Evolutionary conservation across 164 flowering plant species (phyloP), one percentile per base, ranked within the genome.

Genomic region (Nymphaea colorata): DNA sequence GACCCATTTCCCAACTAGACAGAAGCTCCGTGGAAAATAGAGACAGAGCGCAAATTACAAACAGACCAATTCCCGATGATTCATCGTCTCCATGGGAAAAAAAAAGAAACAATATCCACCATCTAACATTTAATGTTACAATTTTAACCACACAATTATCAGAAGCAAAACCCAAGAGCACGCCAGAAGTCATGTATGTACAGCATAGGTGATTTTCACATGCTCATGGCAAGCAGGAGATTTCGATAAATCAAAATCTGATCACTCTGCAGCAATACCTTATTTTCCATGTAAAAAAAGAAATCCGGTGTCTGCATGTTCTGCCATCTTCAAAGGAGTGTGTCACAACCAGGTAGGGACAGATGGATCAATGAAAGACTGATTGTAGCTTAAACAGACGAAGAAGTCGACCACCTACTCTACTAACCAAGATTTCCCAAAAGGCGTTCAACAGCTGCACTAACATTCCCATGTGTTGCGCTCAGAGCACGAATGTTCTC

Each of bases 381-480:
- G 57, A 51, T 51, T 3, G 8, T 51, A 51, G 12, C 8, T 51
- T 10, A 51, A 51, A 51, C 57, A 51, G 12, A 15, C 3, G 14
- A 5, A 10, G 12, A 51, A 51, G 14, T 51, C 5, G 14, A 8
- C 14, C 57, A 51, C 8, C 4, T 51, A 15, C 57, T 25, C 70
- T 74, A 88, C 79, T 80, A 84, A 64, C 91, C 93, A 4, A 68
- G 84, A 68, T 84, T 93, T 41, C 90, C 91, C 75, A 93, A 70
- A 66, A 93, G 96, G 41, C 96, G 87, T 77, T 94, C 98, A n/a
- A 94, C 93, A 3, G 99, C 99, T 14, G 99, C 99, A 75, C 91
- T 88, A 16, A 94, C 99, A 72, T 94, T 94, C 36, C 99, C 99
- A 5, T 86, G 72, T 15, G 98, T 87, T 14, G 96, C 96, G 42